Evolutionary conservation across 805 yeast species (phyloP), one percentile per base, ranked within the genome.

Genomic region (Cyberlindnera mycetangii): DNA sequence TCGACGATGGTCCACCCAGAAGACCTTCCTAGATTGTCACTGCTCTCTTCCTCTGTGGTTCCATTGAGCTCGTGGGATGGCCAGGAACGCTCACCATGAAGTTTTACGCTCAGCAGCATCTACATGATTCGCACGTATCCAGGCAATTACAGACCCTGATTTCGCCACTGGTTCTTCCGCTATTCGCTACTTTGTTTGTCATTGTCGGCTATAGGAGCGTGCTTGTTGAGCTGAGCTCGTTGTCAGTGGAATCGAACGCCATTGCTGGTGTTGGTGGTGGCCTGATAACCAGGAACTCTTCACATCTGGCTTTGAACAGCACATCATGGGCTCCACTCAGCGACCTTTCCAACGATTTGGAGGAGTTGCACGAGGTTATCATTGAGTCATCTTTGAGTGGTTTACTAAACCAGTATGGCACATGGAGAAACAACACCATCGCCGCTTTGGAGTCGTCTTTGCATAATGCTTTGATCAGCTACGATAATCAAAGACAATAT

Each of bases 111-210:
- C 48, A 45, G n/a, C 47, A 45, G n/a, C 47, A 20, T 16, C 17
- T 48, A 32, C 49, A 45, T 22, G 24, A 38, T 12, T 37, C 47
- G 9, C 44, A 42, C 42, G 24, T 45, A n/a, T 21, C 45, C 11
- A 15, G 18, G 2, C 44, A 42, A 19, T 17, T 48, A 15, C 49
- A 48, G 17, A 19, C 36, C 7, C 10, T 45, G 2, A 8, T 33
- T 9, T 45, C 49, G 3, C 52, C 52, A 1, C 19, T 17, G 14
- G 10, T 42, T 10, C 36, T 45, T 24, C 32, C 42, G 1, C 22
- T 42, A 16, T 5, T 39, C 4, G 11, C 27, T 11, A 20, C 21
- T 7, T 12, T 48, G 10, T 7, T 32, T 14, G 19, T 34, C 4
- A 31, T 48, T 6, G 11, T 32, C 2, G 38, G 43, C 3, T 45